phyloP scores from a whole-genome alignment of 352 stramenopile genomes.

The Phytophthora sp. region DNA sequence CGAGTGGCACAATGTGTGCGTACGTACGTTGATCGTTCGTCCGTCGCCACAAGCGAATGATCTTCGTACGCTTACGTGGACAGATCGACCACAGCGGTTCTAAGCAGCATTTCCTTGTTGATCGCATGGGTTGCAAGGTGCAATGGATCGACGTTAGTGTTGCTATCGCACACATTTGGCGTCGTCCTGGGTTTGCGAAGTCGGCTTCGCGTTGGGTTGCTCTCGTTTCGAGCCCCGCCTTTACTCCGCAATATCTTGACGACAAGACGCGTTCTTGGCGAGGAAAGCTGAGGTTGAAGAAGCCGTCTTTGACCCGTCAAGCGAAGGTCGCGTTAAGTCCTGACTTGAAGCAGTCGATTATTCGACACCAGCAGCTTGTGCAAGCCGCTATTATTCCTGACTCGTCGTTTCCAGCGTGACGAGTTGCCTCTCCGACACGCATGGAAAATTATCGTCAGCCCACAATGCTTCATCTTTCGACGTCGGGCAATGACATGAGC shows the following conservation, averaged over 20 bases:
- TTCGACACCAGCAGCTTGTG: not conserved
- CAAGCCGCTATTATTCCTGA: slow-evolving; percentile 18
- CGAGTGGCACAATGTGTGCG: slow-evolving; percentile 16
- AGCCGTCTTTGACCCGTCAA: too few relatives aligned
- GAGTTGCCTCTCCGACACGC: not conserved
- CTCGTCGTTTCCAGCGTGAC: slow-evolving; percentile 17
- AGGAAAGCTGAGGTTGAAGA: slow-evolving; percentile 6
- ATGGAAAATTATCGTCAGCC: not conserved
- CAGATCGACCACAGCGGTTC: slow-evolving; percentile 19
- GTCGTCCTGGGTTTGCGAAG: too few relatives aligned
- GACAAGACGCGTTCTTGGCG: slow-evolving; percentile 4
- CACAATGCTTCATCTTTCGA: slow-evolving; percentile 23
- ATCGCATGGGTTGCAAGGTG: slow-evolving; percentile 22
- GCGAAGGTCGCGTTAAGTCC: not conserved
- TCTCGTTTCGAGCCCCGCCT: slow-evolving; percentile 3
- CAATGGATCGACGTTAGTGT: not conserved
- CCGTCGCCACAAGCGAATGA: slow-evolving; percentile 6
- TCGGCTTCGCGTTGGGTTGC: slow-evolving; percentile 1
- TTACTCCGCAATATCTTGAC: slow-evolving; percentile 8
- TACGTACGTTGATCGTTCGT: slow-evolving; percentile 18
- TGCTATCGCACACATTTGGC: too few relatives aligned
- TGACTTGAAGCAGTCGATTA: not conserved
- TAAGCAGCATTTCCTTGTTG: slow-evolving; percentile 23
- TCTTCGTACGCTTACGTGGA: slow-evolving; percentile 21
- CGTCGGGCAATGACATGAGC: slow-evolving; percentile 19